These are phyloP conservation scores for Bolboschoenus planiculmis DNA, from an alignment of 176 grass and related monocot species.

Conservation along the genomic window DNA sequence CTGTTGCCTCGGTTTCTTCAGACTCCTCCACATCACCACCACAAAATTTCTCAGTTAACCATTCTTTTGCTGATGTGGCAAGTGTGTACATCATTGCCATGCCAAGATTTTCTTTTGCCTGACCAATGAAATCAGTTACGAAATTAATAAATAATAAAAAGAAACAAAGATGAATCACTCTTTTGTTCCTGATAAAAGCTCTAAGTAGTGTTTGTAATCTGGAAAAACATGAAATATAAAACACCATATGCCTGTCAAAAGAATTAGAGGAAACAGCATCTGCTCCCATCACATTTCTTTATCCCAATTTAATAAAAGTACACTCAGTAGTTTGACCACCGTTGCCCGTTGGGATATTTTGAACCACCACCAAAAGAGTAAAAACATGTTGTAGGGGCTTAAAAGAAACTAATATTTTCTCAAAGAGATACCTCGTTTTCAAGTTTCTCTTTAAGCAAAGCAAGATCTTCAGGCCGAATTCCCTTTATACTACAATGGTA, in stretches of 20 bases:
- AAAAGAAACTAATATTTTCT: not conserved
- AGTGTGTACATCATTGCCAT: conserved; percentile 99
- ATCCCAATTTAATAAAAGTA: not conserved
- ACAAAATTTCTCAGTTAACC: conserved; percentile 86
- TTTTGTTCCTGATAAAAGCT: not conserved
- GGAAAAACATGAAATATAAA: not conserved
- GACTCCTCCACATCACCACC: conserved; percentile 42
- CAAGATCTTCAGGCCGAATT: conserved; percentile 78
- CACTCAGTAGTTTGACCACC: not conserved
- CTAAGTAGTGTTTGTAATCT: not conserved
- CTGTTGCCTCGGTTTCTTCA: conserved; percentile 44
- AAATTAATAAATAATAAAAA: conserved; percentile 24
- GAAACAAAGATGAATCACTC: not conserved
- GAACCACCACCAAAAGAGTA: not conserved
- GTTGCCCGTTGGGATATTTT: not conserved
- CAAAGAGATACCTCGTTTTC: conserved; percentile 59
- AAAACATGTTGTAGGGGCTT: not conserved
- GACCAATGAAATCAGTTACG: conserved; percentile 16
- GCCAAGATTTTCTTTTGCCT: conserved; percentile 91
- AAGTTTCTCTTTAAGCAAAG: conserved; percentile 73
- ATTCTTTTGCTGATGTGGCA: conserved; percentile 85
- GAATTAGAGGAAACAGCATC: not conserved
- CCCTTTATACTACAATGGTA: conserved; percentile 56
- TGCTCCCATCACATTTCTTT: not conserved
- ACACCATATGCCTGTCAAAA: not conserved